Evolutionary conservation across 495 filamentous ascomycete species (phyloP), one percentile per base, ranked within the genome.

Genomic region (Xylaria scruposa): DNA sequence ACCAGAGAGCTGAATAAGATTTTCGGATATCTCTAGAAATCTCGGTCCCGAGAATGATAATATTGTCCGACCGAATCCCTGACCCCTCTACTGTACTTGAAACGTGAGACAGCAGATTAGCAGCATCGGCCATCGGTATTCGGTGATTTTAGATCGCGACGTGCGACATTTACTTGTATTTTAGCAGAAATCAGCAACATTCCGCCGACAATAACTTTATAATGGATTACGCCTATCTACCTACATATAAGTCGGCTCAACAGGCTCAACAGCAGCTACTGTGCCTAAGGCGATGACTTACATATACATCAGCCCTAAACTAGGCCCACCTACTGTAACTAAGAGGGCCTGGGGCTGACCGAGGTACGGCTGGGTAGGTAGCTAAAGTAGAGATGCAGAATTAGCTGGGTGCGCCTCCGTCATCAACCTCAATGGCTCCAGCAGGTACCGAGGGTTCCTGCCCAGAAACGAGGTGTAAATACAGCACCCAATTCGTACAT

Each of bases 21-120:
- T 1, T 3, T 51, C 68, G 68, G 68, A 53, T 53, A 62, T 70
- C 42, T 47, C n/a, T 3, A 6, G 42, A 1, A 6, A 3, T 36
- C 68, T 70, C 68, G 68, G 68, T 70, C 68, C 68, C 68, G 68
- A 70, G 58, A 38, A 53, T 6, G 24, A 29, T 33, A 13, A 24
- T 40, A 26, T 31, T 51, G 31, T 24, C 67, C 68, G 53, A 59
- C 15, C 17, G 44, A 42, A 33, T 17, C 31, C 65, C 47, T 59
- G 21, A 44, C 36, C 36, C 36, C 36, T 38, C 29, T 31, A 31
- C 31, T 67, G 8, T 24, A 60, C 33, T 40, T 38, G 58, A 60
- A 60, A 60, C 58, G 19, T 21, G 58, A 38, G 40, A 60, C 8
- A 10, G 47, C 53, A 44, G 9, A 10, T 47, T 26, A 56, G 49